Evolutionary conservation across 2,329 filamentous ascomycete genomes (phyloP), one percentile per base, ranked within the genome.

Genomic region (Elsinoe necatrix): DNA sequence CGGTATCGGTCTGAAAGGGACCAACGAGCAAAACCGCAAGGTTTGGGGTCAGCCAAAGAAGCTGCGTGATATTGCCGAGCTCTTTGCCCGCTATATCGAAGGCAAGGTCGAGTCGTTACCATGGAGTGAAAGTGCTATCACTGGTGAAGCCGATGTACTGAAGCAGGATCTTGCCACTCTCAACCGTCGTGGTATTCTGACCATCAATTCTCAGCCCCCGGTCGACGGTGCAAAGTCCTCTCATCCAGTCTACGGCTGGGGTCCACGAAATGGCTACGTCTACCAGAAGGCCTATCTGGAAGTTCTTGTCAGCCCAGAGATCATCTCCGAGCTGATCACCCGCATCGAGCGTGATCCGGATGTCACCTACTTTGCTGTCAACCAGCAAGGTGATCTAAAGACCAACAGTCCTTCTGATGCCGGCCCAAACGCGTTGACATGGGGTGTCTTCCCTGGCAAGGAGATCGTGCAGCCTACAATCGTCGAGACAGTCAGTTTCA

Each of bases 401-500:
- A 93, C 89, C 25, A 97, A 98, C 67, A 84, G 89, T 1, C 84
- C 85, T 7, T 82, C 83, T 20, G 89, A 95, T 63, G 88, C 89
- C 4, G 67, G 68, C 5, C 93, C 93, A 35, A 98, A 98, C 66
- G 93, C 93, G n/a, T 88, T 98, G 51, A 98, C 93, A 1, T 98
- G 93, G 93, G 93, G 93, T 72, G 95, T 98, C 31, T 98, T 97
- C 76, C 92, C 93, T 0, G 93, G 93, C 58, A 95, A 97, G 71
- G 93, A 98, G 72, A 96, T 98, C 68, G 91, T 98, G n/a, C 93
- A 98, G 72, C 93, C 93, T 12, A 98, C 93, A n/a, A 96, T 98
- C 65, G 93, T 98, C 54, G 93, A 98, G 75, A 95, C 89, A 16
- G 86, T 98, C 69, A 95, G 89, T 70, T 98, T 98, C 80, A 77